phyloP scores from a whole-genome alignment of 2,329 filamentous ascomycete species.

The Trichophyton rubrum region DNA sequence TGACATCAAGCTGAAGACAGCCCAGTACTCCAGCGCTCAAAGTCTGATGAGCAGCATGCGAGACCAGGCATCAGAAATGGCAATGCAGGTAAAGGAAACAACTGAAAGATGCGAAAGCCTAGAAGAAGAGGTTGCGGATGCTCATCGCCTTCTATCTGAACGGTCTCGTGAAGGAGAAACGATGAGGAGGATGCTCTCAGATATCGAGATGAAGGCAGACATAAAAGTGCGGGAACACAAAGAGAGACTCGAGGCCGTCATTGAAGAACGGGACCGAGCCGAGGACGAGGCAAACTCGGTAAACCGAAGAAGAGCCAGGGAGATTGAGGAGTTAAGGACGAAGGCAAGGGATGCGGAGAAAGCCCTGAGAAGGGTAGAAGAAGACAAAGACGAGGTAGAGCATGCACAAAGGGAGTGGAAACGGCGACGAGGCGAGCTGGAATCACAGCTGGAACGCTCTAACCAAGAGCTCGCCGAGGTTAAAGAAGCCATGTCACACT shows the following conservation, averaged over 20 bases:
- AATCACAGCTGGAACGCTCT: slow-evolving; percentile 55
- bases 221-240: slow-evolving; percentile 77
- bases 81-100: slow-evolving; percentile 82
- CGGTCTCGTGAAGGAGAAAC: slow-evolving; percentile 86
- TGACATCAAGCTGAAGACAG: slow-evolving; percentile 70
- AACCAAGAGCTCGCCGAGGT: slow-evolving; percentile 63
- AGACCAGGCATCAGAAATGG: slow-evolving; percentile 78
- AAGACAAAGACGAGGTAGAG: slow-evolving; percentile 69
- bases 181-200: slow-evolving; percentile 77
- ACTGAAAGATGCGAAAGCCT: slow-evolving; percentile 69
- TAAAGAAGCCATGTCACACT: slow-evolving; percentile 59
- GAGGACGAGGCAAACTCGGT: slow-evolving; percentile 79
- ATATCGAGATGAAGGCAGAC: slow-evolving; percentile 75
- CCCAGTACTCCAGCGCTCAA: slow-evolving; percentile 76
- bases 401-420: slow-evolving; percentile 62
- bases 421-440: slow-evolving; percentile 60
- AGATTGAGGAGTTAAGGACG: slow-evolving; percentile 72
- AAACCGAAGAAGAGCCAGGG: slow-evolving; percentile 62
- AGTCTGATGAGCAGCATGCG: slow-evolving; percentile 83
- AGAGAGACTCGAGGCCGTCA: slow-evolving; percentile 70
- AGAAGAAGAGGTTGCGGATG: slow-evolving; percentile 83
- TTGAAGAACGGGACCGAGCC: slow-evolving; percentile 86
- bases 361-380: slow-evolving; percentile 54
- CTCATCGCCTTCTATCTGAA: slow-evolving; percentile 73
- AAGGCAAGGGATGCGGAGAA: slow-evolving; percentile 72